Evolutionary conservation across 352 stramenopile species (phyloP).

Genomic region (Thalassiosira hispida): DNA sequence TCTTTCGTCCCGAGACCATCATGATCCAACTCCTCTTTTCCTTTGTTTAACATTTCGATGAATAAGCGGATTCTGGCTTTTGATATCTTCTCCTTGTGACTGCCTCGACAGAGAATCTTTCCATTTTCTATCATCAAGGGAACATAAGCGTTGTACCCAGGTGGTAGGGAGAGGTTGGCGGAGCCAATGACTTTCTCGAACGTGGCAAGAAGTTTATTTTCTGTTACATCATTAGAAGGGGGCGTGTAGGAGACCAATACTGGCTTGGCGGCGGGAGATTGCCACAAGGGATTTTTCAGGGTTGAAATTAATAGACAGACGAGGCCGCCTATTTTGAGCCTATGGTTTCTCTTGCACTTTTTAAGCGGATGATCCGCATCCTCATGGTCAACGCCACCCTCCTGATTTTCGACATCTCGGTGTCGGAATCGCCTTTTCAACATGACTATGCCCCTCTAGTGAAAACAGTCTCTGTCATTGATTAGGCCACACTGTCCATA

Average conservation of each 20-base stretch:
- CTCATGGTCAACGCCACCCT: neutral
- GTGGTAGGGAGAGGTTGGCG: slow-evolving; percentile 7
- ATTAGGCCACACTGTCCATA: too few species aligned
- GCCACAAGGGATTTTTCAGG: neutral
- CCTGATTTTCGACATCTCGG: neutral
- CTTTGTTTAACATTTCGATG: slow-evolving; percentile 12
- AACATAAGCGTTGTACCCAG: slow-evolving; percentile 6
- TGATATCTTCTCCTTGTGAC: slow-evolving; percentile 20
- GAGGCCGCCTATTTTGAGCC: slow-evolving; percentile 6
- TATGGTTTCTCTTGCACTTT: slow-evolving; percentile 9
- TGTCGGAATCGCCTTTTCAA: slow-evolving; percentile 12
- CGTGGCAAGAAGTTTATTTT: slow-evolving; percentile 20
- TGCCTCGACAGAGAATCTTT: slow-evolving; percentile 22
- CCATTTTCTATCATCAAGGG: slow-evolving; percentile 19
- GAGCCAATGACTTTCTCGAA: slow-evolving; percentile 24
- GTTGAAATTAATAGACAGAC: slow-evolving; percentile 2
- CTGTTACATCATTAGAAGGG: slow-evolving; percentile 11
- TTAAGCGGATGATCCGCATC: neutral
- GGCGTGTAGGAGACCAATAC: slow-evolving; percentile 11
- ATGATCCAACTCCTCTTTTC: neutral
- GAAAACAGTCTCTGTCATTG: too few species aligned
- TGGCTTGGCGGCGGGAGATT: neutral
- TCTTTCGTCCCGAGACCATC: neutral
- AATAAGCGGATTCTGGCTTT: slow-evolving; percentile 6
- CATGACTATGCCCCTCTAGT: neutral